phyloP scores from a whole-genome alignment of 257 asterid species.

The Nicotiana undulata region DNA sequence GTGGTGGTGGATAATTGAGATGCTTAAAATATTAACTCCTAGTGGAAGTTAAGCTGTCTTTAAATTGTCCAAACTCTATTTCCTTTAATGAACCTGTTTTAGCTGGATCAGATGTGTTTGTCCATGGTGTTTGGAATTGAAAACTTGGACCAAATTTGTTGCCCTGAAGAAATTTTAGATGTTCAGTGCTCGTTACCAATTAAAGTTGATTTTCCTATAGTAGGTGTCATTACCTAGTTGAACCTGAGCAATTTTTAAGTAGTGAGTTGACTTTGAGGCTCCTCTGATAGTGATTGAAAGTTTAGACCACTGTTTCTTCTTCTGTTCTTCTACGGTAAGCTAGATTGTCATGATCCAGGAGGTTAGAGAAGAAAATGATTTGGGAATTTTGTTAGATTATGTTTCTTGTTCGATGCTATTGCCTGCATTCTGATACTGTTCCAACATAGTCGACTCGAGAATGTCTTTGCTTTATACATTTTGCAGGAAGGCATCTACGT shows the following conservation, averaged over 20 bases:
- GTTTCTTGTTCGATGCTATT: not conserved
- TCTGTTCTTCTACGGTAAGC: not conserved
- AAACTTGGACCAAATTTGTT: not conserved
- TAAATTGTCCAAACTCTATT: not conserved
- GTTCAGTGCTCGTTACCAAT: not conserved
- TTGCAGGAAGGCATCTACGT: not conserved
- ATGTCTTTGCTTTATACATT: not conserved
- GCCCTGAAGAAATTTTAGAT: not conserved
- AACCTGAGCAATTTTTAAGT: not conserved
- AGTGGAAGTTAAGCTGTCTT: constrained; percentile 13
- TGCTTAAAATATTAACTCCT: not conserved
- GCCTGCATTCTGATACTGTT: not conserved
- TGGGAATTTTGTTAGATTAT: not conserved
- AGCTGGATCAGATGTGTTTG: not conserved
- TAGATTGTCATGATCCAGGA: not conserved
- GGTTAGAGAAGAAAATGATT: not conserved
- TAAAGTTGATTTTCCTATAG: not conserved
- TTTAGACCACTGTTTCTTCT: not conserved
- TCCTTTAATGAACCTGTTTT: not conserved
- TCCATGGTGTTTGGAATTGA: not conserved
- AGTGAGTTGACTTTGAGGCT: not conserved
- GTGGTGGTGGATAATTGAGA: not conserved
- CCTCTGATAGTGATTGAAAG: not conserved
- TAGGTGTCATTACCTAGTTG: not conserved
- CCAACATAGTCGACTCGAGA: not conserved